Evolutionary conservation across 2,329 filamentous ascomycete genomes (phyloP), one percentile per base, ranked within the genome.

Genomic region (Claviceps sp.): DNA sequence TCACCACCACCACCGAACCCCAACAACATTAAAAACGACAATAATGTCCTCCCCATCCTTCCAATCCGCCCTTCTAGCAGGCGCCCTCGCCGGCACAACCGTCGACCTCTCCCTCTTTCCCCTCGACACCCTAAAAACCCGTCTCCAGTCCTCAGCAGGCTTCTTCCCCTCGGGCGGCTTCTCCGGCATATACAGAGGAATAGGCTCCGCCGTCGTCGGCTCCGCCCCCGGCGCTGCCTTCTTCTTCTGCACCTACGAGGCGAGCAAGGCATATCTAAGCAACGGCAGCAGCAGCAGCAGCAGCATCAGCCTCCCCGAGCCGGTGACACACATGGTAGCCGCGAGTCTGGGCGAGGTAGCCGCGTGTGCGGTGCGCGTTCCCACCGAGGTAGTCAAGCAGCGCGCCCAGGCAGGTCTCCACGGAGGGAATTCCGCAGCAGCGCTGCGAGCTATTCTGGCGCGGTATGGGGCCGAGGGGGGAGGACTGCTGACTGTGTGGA

Each of bases 81-180:
- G 93, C 67, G 93, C 83, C 63, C 74, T 96, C 58, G 93, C 93
- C 59, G 93, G 93, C 64, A 93, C 93, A 47, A 95, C 90, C 14
- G 93, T 97, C 68, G 93, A 98, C 78, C 83, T 95, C 62, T 89
- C 89, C 52, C 87, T 98, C 64, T 98, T 87, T 74, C 93, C 93
- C 0, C 88, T 98, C 75, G 94, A 98, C 78, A 98, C 93, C 0
- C 83, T 98, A 65, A 98, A 98, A 73, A 98, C 94, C 44, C 89
- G 93, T 16, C 87, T 98, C 6, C 93, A 98, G 72, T 88, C 89
- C 56, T 79, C 79, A 47, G 66, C 76, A 52, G 82, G 85, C 66
- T 89, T 95, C 74, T 81, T 88, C 63, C 76, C 85, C 52, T 83
- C 84, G 2, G 91, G 93, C 64, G 91, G 91, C 62, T 90, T 97